These are phyloP conservation scores for Myxozyma melibiosi DNA, from an alignment of 805 yeast genomes.

Conservation along the genomic window DNA sequence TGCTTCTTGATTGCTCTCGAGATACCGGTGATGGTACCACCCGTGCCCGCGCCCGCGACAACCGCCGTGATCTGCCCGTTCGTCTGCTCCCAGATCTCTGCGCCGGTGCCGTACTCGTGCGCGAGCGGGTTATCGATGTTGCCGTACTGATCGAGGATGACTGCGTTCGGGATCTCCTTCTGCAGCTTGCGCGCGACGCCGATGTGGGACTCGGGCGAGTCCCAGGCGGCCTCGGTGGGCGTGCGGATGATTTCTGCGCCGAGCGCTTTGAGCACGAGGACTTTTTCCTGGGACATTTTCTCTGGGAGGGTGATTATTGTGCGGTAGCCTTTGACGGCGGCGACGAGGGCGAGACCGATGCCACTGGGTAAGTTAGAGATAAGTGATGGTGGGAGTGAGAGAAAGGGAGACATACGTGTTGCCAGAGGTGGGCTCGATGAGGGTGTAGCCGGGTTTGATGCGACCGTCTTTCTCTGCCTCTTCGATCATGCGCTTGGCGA, in stretches of 20 bases:
- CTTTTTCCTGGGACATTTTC: slow-evolving; percentile 90
- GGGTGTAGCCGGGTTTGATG: slow-evolving; percentile 76
- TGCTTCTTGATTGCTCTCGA: slow-evolving; percentile 74
- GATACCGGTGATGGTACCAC: slow-evolving; percentile 88
- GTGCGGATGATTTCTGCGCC: slow-evolving; percentile 92
- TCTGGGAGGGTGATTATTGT: slow-evolving; percentile 87
- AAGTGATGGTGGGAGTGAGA: neutral
- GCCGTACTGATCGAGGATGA: slow-evolving; percentile 80
- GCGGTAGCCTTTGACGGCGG: slow-evolving; percentile 84
- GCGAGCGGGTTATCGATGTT: slow-evolving; percentile 81
- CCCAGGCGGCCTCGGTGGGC: slow-evolving; percentile 92
- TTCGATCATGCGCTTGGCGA: slow-evolving; percentile 82
- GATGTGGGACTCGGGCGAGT: slow-evolving; percentile 85
- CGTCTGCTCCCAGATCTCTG: slow-evolving; percentile 81
- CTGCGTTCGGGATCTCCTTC: slow-evolving; percentile 81
- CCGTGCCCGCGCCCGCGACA: slow-evolving; percentile 93
- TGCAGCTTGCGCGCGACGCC: slow-evolving; percentile 83
- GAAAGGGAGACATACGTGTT: slow-evolving; percentile 52
- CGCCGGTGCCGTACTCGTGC: slow-evolving; percentile 82
- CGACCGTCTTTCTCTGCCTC: slow-evolving; percentile 78
- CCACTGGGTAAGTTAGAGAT: slow-evolving; percentile 50
- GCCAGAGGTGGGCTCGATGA: slow-evolving; percentile 89
- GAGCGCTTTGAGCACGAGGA: slow-evolving; percentile 80
- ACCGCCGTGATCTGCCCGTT: slow-evolving; percentile 68
- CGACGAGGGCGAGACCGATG: slow-evolving; percentile 82